Percentiles rank a stretch among this genome's conserved stretches.
Conservation (phyloP, 345 rosid species). For the Citrus inodora region DNA sequence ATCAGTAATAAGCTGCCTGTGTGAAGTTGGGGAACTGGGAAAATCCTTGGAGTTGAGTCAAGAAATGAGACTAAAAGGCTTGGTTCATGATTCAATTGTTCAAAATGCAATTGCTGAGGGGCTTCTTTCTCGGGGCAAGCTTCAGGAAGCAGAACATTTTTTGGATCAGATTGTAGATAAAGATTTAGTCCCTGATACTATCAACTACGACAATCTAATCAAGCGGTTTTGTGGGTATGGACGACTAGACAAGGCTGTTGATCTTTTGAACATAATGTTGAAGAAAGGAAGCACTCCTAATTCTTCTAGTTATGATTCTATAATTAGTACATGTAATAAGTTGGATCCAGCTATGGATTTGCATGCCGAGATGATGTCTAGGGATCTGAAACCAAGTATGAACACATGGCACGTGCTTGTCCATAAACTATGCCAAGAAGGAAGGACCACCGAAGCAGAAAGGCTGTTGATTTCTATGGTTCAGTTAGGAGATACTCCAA, state of each 20-base stretch:
- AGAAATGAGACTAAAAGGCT: constrained; percentile 53
- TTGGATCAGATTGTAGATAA: constrained; percentile 42
- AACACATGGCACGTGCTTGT: constrained; percentile 47
- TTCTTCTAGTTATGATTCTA: constrained; percentile 54
- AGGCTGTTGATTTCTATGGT: constrained; percentile 46
- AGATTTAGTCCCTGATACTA: constrained; percentile 28
- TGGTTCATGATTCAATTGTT: constrained; percentile 40
- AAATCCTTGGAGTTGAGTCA: constrained; percentile 45
- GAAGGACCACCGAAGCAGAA: constrained; percentile 51
- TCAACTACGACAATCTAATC: constrained; percentile 51
- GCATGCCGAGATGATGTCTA: constrained; percentile 58
- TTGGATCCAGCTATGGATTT: constrained; percentile 53
- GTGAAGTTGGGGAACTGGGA: constrained; percentile 41
- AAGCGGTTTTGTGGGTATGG: constrained; percentile 45
- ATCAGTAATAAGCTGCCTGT: constrained; percentile 34
- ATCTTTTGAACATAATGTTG: constrained; percentile 65
- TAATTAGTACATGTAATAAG: constrained; percentile 39
- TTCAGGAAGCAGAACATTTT: constrained; percentile 53
- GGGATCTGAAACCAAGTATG: constrained; percentile 51
- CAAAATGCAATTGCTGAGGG: constrained; percentile 46
- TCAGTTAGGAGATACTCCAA: constrained; percentile 50
- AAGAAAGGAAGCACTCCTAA: constrained; percentile 45
- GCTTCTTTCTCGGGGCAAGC: constrained; percentile 39
- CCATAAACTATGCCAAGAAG: constrained; percentile 32
- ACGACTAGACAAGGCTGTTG: constrained; percentile 44